phyloP scores from a whole-genome alignment of 2,329 filamentous ascomycete species.

The Monosporascus sp. region DNA sequence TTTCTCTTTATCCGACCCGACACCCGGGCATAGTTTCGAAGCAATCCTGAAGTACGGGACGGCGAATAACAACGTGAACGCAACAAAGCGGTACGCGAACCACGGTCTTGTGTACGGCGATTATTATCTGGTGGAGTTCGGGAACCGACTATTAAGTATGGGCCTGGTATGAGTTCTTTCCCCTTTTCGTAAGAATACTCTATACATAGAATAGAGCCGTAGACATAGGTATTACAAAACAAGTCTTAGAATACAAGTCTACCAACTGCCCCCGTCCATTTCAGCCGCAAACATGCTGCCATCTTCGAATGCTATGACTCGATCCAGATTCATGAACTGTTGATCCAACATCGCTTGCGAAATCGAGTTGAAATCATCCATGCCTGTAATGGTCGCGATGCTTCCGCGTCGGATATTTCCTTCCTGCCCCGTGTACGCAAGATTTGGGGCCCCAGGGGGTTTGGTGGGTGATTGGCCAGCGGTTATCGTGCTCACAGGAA shows the following conservation, averaged over 20 bases:
- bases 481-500: too few species aligned
- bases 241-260: too few species aligned
- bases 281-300: not conserved
- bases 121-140: conserved; percentile 44
- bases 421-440: not conserved
- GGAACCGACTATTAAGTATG: conserved; percentile 40
- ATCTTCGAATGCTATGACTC: not conserved
- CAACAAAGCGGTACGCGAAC: conserved; percentile 23
- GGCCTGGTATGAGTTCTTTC: conserved; percentile 12
- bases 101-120: conserved; percentile 45
- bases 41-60: conserved; percentile 29
- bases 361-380: not conserved
- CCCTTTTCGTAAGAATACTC: too few species aligned
- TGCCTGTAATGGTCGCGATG: not conserved
- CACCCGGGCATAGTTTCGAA: conserved; percentile 19
- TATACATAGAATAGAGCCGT: too few species aligned
- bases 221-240: too few species aligned
- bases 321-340: not conserved
- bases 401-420: not conserved
- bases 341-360: not conserved
- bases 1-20: conserved; percentile 4
- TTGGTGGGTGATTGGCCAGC: not conserved
- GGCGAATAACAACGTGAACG: conserved; percentile 29
- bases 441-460: too few species aligned
- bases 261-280: conserved; percentile 1